Evolutionary conservation across 768 basidiomycete genomes (phyloP), one percentile per base, ranked within the genome.

Genomic region (Calocybe indica): DNA sequence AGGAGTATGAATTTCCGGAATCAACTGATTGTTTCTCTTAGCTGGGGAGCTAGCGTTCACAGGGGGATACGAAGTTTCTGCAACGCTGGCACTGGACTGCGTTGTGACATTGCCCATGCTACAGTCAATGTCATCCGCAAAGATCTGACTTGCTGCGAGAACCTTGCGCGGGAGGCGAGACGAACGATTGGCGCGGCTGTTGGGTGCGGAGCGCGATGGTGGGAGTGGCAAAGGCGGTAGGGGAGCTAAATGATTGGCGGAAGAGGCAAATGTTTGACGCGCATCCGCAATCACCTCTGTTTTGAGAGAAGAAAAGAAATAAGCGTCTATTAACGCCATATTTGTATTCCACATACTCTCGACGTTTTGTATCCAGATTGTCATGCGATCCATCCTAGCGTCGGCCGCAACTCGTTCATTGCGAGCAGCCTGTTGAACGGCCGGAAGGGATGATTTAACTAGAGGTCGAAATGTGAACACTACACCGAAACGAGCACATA

Each of bases 251-350:
- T 66, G 68, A 0, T 69, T 70, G 2, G 75, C 69, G 5, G 74
- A 71, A 7, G 78, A 75, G 28, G 79, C 83, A 57, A 92, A 91
- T 48, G 77, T 84, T 59, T 85, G 80, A 37, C 83, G 74, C 10
- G 88, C 82, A 56, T 90, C 90, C 58, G 89, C 84, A 6, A 90
- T 85, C 11, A 90, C 88, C 68, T 79, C 88, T 91, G 22, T 22
- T 22, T 22, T 22, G 22, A 4, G 22, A 22, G 22, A 22, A 22
- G 62, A 43, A 53, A 48, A 46, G 10, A 51, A 40, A 54, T 37
- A 13, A 45, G 39, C 30, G 47, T 57, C 35, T 45, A 52, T 45
- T 38, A 55, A n/a, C 11, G 5, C 15, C 15, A 14, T 31, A 13
- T 7, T 37, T 30, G 43, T 29, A 40, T 30, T 32, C 33, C 7